Evolutionary conservation across 2,329 filamentous ascomycete species (phyloP), one percentile per base, ranked within the genome.

Genomic region (Huntiella savannae): DNA sequence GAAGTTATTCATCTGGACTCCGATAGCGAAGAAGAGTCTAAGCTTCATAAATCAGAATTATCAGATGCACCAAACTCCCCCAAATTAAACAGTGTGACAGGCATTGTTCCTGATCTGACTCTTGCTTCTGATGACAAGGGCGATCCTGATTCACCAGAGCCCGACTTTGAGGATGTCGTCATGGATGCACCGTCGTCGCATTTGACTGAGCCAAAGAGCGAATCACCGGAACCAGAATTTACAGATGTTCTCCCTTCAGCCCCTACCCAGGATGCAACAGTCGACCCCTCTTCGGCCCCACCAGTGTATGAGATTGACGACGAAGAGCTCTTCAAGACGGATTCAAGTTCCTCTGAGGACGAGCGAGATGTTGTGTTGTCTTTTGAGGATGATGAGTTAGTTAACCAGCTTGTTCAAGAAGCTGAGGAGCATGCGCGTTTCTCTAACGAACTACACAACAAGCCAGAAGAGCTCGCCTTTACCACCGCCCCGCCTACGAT

Each of bases 361-460:
- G 76, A 82, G 35, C 81, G 87, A 13, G 77, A 82, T 51, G 75
- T 78, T 43, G 74, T 79, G 15, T 78, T 80, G 54, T 88, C 96
- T 52, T 82, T 85, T 0, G 91, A 94, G 60, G 88, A 96, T 52
- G 87, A 87, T 57, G 86, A 94, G 54, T 69, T 98, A 5, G 71
- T 96, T 47, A 75, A 74, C 5, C 85, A 88, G 53, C 76, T 98
- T 54, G 87, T 85, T 0, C 75, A 80, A 19, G 92, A 98, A 67
- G 84, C 82, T 1, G 84, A 94, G 62, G 91, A 95, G 55, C 88
- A 98, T 57, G 86, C 83, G 3, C 78, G 88, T 4, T 98, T 98
- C 57, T 85, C 87, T 1, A 87, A 82, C 52, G 77, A 82, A 40
- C 69, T 98, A 8, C 94, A 92, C 60, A 73, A 82, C 56, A 81